phyloP scores from a whole-genome alignment of 2,329 filamentous ascomycete species.

The Lasiodiplodia gonubiensis region DNA sequence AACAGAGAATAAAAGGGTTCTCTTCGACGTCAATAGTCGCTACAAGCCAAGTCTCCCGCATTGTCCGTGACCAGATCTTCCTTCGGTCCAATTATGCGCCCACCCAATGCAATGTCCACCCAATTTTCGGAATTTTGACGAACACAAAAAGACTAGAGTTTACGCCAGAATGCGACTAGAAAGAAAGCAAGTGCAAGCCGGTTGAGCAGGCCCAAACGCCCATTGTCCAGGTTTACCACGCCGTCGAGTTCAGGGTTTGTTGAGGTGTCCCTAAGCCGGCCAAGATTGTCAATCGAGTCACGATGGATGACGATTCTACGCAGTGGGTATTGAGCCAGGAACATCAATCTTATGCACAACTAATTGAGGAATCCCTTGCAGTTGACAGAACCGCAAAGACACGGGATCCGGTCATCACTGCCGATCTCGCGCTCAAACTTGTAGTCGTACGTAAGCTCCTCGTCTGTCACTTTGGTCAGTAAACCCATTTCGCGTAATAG shows the following conservation, averaged over 20 bases:
- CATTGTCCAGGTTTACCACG: conserved; percentile 8
- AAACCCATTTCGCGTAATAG: conserved; percentile 1
- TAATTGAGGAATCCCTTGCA: conserved; percentile 99
- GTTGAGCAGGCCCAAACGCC: conserved; percentile 7
- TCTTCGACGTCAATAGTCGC: conserved; percentile 6
- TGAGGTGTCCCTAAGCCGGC: conserved; percentile 1
- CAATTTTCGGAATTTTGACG: conserved; percentile 25
- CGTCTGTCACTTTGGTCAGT: conserved; percentile 65
- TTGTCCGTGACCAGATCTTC: conserved; percentile 22
- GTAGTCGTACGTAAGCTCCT: conserved; percentile 99
- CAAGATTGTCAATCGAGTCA: neutral
- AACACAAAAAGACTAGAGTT: conserved; percentile 11
- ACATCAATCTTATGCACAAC: neutral
- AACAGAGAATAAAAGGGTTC: neutral
- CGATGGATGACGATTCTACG: neutral
- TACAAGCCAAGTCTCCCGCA: conserved; percentile 16
- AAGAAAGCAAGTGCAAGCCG: conserved; percentile 11
- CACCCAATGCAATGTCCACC: conserved; percentile 27
- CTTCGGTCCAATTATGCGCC: conserved; percentile 24
- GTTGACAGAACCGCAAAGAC: conserved; percentile 91
- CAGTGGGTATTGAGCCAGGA: neutral
- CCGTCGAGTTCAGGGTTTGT: neutral
- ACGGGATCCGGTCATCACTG: conserved; percentile 93
- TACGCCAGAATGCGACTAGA: conserved; percentile 14
- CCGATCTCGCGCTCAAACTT: conserved; percentile 98